Evolutionary conservation across 805 yeast species (phyloP), one percentile per base, ranked within the genome.

Genomic region (Ogataea populi-albae): DNA sequence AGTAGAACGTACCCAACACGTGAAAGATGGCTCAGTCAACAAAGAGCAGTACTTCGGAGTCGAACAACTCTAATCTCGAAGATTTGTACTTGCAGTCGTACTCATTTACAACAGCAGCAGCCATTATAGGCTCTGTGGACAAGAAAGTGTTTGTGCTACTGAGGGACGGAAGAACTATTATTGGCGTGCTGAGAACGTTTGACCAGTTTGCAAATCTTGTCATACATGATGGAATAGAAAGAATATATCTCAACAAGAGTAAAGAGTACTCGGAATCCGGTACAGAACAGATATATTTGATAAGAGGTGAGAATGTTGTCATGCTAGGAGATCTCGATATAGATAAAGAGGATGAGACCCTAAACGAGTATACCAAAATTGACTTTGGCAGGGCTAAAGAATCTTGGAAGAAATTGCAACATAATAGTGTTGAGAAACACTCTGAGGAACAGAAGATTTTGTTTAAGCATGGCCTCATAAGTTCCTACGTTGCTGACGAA

Each of bases 221-320:
- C 25, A 68, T 93, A 44, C 98, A 93, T 62, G 95, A 89, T 57
- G 79, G 96, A 12, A 68, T 79, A 31, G 98, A 93, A 60, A 76
- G 96, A 60, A 77, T 88, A 50, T 85, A 85, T 56, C 67, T 82
- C 46, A 57, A 69, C 12, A 76, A 70, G 11, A 49, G 44, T 7
- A 50, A 49, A 21, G 63, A 66, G 30, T 91, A 79, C 55, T 95
- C 85, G 6, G 96, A 91, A 58, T 49, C 55, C 11, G 37, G 38
- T 6, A 73, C 83, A 6, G 55, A 54, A 35, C 96, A 96, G 7
- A 85, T 86, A 33, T 81, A 80, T 56, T 75, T 93, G 65, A 81
- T 93, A 26, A 82, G 98, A 63, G 98, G 98, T 43, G 98, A 93
- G 61, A 91, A 91, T 52, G 93, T 93, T 6, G 93, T 89, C 7